Evolutionary conservation across 2,329 filamentous ascomycete species (phyloP).

Genomic region (Clarireedia hainanense): DNA sequence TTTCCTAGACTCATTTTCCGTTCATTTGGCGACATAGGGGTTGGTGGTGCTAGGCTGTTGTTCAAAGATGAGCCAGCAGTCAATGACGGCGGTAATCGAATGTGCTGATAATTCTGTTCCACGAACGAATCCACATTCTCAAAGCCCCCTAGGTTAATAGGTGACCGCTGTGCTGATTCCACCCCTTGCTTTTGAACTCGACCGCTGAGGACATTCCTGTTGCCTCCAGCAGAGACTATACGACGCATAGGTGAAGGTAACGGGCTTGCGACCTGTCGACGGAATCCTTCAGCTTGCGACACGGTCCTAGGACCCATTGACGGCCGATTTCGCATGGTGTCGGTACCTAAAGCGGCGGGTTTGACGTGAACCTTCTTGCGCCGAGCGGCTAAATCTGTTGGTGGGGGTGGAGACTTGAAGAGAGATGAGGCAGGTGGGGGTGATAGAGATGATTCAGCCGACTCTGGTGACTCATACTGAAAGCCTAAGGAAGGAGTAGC

Average conservation of each 20-base stretch:
- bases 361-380: constrained; percentile 27
- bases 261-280: constrained; percentile 23
- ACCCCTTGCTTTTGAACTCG: constrained; percentile 25
- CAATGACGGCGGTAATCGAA: constrained; percentile 18
- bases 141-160: constrained; percentile 25
- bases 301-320: constrained; percentile 25
- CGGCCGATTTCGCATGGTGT: constrained; percentile 21
- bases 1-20: constrained; percentile 22
- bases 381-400: constrained; percentile 26
- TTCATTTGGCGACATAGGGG: constrained; percentile 27
- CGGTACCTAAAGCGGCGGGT: constrained; percentile 24
- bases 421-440: constrained; percentile 20
- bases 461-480: constrained; percentile 16
- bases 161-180: constrained; percentile 27
- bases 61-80: constrained; percentile 22
- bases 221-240: constrained; percentile 27
- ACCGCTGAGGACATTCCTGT: constrained; percentile 22
- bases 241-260: constrained; percentile 27
- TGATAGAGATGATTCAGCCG: constrained; percentile 14
- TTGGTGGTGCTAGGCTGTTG: constrained; percentile 28
- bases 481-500: constrained; percentile 12
- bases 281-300: constrained; percentile 26
- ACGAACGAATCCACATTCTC: constrained; percentile 22
- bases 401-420: constrained; percentile 26
- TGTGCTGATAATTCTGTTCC: constrained; percentile 23